Evolutionary conservation across 2,329 filamentous ascomycete genomes (phyloP).

Genomic region (Thermothelomyces thermophilus): DNA sequence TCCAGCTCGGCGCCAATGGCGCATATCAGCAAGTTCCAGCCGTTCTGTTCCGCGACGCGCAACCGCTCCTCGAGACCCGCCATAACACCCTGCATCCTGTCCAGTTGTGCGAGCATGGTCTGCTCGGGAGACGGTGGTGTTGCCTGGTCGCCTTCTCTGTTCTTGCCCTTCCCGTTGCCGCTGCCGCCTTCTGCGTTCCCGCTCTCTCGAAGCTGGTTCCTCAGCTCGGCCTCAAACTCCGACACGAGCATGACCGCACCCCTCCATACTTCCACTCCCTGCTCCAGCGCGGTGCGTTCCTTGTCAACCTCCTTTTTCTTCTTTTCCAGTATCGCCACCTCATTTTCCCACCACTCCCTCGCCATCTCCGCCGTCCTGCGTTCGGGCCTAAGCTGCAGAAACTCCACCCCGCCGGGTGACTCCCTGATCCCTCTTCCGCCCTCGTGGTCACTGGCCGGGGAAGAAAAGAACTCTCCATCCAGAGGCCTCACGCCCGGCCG

Average conservation of each 20-base stretch:
- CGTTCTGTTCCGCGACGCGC: constrained; percentile 49
- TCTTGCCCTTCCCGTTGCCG: constrained; percentile 29
- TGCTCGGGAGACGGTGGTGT: constrained; percentile 29
- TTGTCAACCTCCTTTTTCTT: constrained; percentile 50
- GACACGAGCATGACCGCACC: constrained; percentile 53
- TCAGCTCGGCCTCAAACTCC: constrained; percentile 58
- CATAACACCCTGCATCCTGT: constrained; percentile 51
- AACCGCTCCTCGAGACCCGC: constrained; percentile 48
- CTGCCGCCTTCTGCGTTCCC: constrained; percentile 9
- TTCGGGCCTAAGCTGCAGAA: constrained; percentile 55
- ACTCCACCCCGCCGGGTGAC: constrained; percentile 43
- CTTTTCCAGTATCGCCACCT: constrained; percentile 49
- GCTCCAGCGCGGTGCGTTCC: constrained; percentile 59
- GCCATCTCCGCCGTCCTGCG: constrained; percentile 65
- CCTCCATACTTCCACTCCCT: constrained; percentile 62
- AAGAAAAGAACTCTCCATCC: constrained; percentile 39
- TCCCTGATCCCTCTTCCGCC: constrained; percentile 22
- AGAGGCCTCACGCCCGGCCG: constrained; percentile 50
- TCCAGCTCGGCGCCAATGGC: constrained; percentile 60
- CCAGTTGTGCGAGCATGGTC: constrained; percentile 41
- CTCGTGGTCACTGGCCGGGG: not conserved
- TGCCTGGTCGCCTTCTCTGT: constrained; percentile 12
- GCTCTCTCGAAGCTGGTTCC: constrained; percentile 43
- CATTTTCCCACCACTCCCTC: constrained; percentile 61
- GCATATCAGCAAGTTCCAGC: constrained; percentile 69